Conservation (phyloP, 192 early-diverging fungal species). For the Podila epicladia region DNA sequence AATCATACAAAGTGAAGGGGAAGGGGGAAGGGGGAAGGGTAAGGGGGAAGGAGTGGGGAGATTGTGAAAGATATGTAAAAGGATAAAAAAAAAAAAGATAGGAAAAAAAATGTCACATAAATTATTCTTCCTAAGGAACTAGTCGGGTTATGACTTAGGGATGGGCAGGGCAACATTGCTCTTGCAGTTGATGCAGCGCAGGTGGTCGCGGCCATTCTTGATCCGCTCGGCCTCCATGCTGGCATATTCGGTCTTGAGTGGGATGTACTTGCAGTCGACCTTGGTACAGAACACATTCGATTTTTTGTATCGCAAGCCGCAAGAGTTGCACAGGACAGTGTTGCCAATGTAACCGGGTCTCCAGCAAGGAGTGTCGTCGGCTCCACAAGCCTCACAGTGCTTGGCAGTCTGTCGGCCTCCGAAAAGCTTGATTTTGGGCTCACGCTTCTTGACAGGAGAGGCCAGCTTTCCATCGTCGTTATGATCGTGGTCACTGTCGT, state of each 20-base stretch:
- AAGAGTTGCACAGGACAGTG: slow-evolving; percentile 53
- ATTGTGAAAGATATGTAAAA: neutral
- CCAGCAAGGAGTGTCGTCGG: slow-evolving; percentile 55
- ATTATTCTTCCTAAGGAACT: neutral
- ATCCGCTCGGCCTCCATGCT: slow-evolving; percentile 48
- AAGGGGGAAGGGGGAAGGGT: neutral
- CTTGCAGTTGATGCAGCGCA: slow-evolving; percentile 33
- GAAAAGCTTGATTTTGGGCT: slow-evolving; percentile 2
- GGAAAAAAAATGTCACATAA: slow-evolving; percentile 1
- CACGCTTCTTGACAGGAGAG: neutral
- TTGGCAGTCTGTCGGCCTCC: slow-evolving; percentile 1
- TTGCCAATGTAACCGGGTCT: slow-evolving; percentile 49
- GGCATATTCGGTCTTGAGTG: slow-evolving; percentile 55
- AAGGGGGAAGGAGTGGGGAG: neutral
- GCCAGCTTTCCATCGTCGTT: neutral
- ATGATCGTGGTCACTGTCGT: neutral
- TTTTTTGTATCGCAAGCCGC: slow-evolving; percentile 55
- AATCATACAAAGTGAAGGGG: neutral
- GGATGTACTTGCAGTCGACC: slow-evolving; percentile 55
- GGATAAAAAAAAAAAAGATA: slow-evolving; percentile 4
- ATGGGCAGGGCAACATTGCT: slow-evolving; percentile 25
- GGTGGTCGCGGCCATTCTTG: slow-evolving; percentile 27
- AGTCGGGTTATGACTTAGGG: slow-evolving; percentile 12
- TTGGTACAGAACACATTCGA: slow-evolving; percentile 52
- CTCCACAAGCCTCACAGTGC: slow-evolving; percentile 50